phyloP scores from a whole-genome alignment of 345 rosid genomes.

The Dovyalis caffra region DNA sequence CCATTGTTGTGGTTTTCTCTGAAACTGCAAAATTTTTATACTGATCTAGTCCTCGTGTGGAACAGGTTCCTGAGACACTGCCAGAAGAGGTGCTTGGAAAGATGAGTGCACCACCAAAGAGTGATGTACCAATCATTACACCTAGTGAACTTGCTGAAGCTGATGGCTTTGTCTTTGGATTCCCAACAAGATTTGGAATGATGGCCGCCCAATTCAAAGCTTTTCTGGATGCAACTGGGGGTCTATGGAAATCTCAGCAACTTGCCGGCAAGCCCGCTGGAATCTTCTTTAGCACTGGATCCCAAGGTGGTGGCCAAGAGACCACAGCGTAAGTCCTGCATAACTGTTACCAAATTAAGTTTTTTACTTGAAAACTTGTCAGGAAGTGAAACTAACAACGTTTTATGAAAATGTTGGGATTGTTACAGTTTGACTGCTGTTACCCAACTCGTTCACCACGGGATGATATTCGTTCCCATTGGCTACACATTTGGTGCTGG shows the following conservation, averaged over 20 bases:
- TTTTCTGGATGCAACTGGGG: constrained; percentile 88
- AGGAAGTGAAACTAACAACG: background rate
- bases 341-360: background rate
- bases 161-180: constrained; percentile 86
- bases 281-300: constrained; percentile 94
- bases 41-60: constrained; percentile 1
- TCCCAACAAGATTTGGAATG: constrained; percentile 97
- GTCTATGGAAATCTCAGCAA: constrained; percentile 83
- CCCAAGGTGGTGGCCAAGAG: constrained; percentile 98
- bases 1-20: background rate
- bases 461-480: constrained; percentile 84
- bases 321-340: constrained; percentile 78
- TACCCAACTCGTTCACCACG: constrained; percentile 96
- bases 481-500: constrained; percentile 98
- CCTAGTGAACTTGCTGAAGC: constrained; percentile 82
- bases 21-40: background rate
- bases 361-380: background rate
- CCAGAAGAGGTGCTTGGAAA: constrained; percentile 72
- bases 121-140: constrained; percentile 71
- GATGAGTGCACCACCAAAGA: constrained; percentile 93
- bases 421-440: constrained; percentile 75
- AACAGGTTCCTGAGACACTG: constrained; percentile 84
- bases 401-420: background rate
- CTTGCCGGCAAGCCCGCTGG: constrained; percentile 98
- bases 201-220: constrained; percentile 98